Conservation (phyloP, 1,139 yeast genomes). For the Spathaspora sp. region DNA sequence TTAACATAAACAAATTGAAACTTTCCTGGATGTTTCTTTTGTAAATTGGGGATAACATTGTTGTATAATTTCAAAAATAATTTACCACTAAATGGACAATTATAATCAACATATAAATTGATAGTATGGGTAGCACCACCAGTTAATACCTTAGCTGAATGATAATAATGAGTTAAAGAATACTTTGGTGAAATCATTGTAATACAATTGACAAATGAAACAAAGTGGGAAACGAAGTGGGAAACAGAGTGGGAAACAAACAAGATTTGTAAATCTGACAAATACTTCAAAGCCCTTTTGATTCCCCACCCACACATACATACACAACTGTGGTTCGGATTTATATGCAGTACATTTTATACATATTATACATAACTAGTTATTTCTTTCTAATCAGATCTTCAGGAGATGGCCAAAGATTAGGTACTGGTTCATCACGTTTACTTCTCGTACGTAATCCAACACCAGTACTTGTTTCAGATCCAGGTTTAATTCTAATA, state of each 20-base stretch:
- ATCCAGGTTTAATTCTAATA: neutral
- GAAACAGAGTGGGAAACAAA: neutral
- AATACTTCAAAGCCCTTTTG: neutral
- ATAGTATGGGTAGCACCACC: conserved; percentile 27
- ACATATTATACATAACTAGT: neutral
- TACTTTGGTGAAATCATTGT: conserved; percentile 44
- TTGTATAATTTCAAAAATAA: conserved; percentile 55
- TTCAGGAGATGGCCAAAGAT: neutral
- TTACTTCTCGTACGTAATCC: neutral
- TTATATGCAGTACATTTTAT: no score
- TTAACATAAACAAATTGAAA: conserved; percentile 63
- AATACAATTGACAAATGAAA: neutral
- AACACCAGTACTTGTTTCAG: neutral
- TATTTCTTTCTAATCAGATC: neutral
- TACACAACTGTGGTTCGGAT: neutral
- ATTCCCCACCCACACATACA: neutral
- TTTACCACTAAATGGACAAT: conserved; percentile 74
- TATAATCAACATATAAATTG: conserved; percentile 69
- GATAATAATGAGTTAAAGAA: conserved; percentile 37
- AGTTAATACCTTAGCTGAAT: conserved; percentile 20
- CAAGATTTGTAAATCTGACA: neutral
- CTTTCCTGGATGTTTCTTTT: conserved; percentile 45
- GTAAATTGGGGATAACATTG: conserved; percentile 54
- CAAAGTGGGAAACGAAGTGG: neutral
- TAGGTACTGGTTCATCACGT: neutral